Percentiles rank a stretch among this genome's conserved stretches.
These are phyloP conservation scores for Aristolochia fimbriata DNA, from an alignment of 164 flowering plant genomes.

Conservation along the genomic window DNA sequence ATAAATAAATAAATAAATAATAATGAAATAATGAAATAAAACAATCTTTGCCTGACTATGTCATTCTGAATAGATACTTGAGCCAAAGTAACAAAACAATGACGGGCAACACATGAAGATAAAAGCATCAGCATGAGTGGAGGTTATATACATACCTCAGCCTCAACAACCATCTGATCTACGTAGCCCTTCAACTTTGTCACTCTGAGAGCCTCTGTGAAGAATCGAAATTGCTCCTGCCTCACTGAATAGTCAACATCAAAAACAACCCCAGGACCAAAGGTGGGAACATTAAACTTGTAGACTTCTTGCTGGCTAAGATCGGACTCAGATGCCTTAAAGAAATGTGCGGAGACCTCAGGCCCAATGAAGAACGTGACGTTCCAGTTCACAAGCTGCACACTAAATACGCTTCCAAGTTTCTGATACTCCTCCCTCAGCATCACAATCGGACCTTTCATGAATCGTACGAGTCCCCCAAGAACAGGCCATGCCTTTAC, in stretches of 20 bases:
- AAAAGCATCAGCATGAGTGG: not conserved
- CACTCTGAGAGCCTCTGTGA: conserved; percentile 78
- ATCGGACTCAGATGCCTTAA: conserved; percentile 84
- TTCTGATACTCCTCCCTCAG: conserved; percentile 79
- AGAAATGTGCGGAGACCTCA: conserved; percentile 86
- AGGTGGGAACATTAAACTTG: conserved; percentile 95
- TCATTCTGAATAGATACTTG: too few species aligned
- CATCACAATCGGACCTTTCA: conserved; percentile 87
- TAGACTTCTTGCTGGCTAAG: conserved; percentile 98
- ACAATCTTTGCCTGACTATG: too few species aligned
- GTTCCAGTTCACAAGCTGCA: conserved; percentile 57
- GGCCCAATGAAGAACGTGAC: conserved; percentile 68
- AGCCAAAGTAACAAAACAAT: too few species aligned
- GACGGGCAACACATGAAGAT: not conserved
- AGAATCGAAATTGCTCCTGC: conserved; percentile 96
- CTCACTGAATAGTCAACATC: conserved; percentile 72
- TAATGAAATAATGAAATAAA: too few species aligned
- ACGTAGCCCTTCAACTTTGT: conserved; percentile 81
- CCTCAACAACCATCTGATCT: conserved; percentile 88
- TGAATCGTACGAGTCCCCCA: conserved; percentile 72
- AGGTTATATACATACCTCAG: conserved; percentile 40
- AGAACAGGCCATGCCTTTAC: conserved; percentile 49
- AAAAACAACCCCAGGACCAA: conserved; percentile 95
- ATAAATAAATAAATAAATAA: too few species aligned
- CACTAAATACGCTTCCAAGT: conserved; percentile 84